A percentile compares a stretch with the other conserved stretches of the same genome.
These are phyloP conservation scores for Trichoderma hamatum DNA, from an alignment of 2,329 filamentous ascomycete species.

Conservation along the genomic window DNA sequence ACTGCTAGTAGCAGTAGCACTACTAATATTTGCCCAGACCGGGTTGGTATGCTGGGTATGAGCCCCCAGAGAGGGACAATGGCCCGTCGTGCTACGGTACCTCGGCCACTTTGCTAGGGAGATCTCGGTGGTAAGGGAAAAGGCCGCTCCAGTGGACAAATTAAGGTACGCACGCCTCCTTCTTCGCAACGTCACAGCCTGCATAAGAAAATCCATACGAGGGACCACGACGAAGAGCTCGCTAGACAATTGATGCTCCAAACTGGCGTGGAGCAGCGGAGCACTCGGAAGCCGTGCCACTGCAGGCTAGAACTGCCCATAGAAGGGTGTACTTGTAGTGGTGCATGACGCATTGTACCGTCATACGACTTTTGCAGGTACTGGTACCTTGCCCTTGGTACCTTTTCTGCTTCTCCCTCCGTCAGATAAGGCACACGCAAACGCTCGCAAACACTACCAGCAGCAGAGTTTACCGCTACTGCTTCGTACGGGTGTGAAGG, in stretches of 20 bases:
- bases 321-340: slow-evolving; percentile 40
- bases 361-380: slow-evolving; percentile 41
- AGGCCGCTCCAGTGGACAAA: not conserved
- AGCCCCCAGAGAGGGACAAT: slow-evolving; percentile 8
- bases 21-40: not conserved
- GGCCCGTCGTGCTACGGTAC: not conserved
- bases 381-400: slow-evolving; percentile 38
- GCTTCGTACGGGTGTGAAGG: not conserved
- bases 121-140: not conserved
- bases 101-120: slow-evolving; percentile 3
- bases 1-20: not conserved
- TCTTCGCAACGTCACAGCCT: not conserved
- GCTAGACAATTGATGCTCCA: not conserved
- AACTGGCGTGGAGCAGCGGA: slow-evolving; percentile 16
- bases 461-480: not conserved
- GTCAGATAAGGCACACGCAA: not conserved
- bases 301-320: slow-evolving; percentile 12
- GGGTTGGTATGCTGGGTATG: slow-evolving; percentile 20
- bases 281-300: slow-evolving; percentile 12
- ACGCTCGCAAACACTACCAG: not conserved
- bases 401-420: slow-evolving; percentile 14
- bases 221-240: not conserved
- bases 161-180: not conserved
- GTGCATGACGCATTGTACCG: slow-evolving; percentile 43
- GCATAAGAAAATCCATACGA: not conserved